These are phyloP conservation scores for Stachybotrys echinatus DNA, from an alignment of 2,329 filamentous ascomycete species.

Conservation along the genomic window DNA sequence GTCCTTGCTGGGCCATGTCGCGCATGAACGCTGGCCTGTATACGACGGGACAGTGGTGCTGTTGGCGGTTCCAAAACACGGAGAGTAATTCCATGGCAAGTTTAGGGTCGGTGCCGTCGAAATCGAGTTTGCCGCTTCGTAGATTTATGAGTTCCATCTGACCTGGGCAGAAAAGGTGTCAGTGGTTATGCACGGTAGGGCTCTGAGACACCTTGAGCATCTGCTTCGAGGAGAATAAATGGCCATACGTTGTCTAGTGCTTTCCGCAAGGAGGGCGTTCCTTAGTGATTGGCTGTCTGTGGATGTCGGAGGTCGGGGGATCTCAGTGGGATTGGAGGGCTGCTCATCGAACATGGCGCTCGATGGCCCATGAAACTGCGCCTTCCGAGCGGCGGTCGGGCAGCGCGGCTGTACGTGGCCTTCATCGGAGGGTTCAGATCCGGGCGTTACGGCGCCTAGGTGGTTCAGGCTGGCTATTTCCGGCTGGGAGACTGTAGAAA, in stretches of 20 bases:
- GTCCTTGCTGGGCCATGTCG: conserved; percentile 46
- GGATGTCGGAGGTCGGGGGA: neutral
- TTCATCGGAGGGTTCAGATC: neutral
- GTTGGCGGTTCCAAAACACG: conserved; percentile 49
- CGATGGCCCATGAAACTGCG: conserved; percentile 15
- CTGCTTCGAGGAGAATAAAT: neutral
- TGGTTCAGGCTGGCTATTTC: neutral
- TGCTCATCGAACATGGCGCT: conserved; percentile 9
- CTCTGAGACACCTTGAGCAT: neutral
- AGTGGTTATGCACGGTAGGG: neutral
- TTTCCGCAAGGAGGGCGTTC: conserved; percentile 11
- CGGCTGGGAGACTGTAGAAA: neutral
- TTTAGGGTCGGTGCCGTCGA: conserved; percentile 43
- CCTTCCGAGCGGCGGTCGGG: conserved; percentile 11
- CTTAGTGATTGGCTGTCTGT: neutral
- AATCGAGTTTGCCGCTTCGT: conserved; percentile 36
- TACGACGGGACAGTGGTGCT: conserved; percentile 35
- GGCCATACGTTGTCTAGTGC: conserved; percentile 10
- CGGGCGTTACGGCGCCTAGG: neutral
- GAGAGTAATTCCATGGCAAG: conserved; percentile 43
- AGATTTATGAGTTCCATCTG: conserved; percentile 41
- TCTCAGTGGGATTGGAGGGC: neutral
- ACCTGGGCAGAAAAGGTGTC: conserved; percentile 7
- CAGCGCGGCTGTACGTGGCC: neutral
- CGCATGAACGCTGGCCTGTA: conserved; percentile 50